These are phyloP conservation scores for Eimeria necatrix DNA, from an alignment of 169 alveolate species.

Conservation along the genomic window DNA sequence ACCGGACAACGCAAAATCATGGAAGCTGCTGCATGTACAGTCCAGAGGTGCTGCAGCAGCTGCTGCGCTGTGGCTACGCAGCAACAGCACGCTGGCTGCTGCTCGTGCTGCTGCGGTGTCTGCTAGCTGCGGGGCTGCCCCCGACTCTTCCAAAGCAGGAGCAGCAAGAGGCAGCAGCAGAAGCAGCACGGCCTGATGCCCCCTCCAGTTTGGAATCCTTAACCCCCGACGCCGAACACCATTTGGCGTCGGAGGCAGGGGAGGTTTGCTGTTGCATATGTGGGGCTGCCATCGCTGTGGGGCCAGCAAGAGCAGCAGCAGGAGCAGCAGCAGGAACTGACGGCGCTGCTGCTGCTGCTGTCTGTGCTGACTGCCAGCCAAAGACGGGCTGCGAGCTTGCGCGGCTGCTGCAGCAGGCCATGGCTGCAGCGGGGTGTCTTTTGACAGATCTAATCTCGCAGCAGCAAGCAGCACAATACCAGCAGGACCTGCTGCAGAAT, in stretches of 20 bases:
- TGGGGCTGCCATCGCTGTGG: background rate
- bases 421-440: conserved; percentile 71
- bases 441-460: conserved; percentile 1
- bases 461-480: conserved; percentile 76
- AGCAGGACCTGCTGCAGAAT: conserved; percentile 54
- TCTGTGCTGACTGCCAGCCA: background rate
- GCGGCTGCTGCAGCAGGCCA: conserved; percentile 70
- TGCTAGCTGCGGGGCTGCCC: conserved; percentile 59
- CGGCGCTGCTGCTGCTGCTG: conserved; percentile 24
- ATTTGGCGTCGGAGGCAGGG: background rate
- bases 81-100: conserved; percentile 76
- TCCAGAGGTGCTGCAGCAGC: conserved; percentile 67
- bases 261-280: conserved; percentile 41
- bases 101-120: conserved; percentile 75
- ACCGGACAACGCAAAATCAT: background rate
- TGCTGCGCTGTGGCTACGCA: conserved; percentile 65
- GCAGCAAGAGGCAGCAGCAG: conserved; percentile 69
- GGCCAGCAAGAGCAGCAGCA: background rate
- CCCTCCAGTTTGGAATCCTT: conserved; percentile 33
- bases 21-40: conserved; percentile 54
- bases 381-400: conserved; percentile 62
- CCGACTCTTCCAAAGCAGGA: background rate
- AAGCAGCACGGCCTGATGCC: background rate
- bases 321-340: conserved; percentile 17
- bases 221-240: background rate